Base-by-base conservation (phyloP, 257 asterid species). In the Solanum bukasovii region DNA sequence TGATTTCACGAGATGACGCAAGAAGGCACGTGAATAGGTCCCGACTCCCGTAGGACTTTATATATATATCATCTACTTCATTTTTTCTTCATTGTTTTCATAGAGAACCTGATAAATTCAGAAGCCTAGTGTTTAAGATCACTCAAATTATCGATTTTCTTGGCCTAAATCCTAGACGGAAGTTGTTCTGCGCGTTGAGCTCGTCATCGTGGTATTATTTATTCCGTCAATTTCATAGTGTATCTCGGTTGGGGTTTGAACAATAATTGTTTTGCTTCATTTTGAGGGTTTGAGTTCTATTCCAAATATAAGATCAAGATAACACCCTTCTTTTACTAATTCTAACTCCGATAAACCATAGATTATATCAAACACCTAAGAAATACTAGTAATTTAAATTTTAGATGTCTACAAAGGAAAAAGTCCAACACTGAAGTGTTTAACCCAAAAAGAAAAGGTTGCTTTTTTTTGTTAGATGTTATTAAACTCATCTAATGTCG, bases 331-430 rank as follows among this genome's bases (percentile, higher is more conserved):
- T 52, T 52, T 6, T 3, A 52, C 4, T 18, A 16, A 52, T 52
- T 52, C 1, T 18, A 52, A 3, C n/a, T 16, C 8, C 0, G 0
- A 2, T 16, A 52, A 7, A 14, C 1, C n/a, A 3, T 16, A 52
- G 0, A 16, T 52, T 49, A 49, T 49, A 2, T 49, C 61, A 16
- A 49, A 49, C 3, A 49, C 61, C 23, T 49, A 49, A 16, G 23
- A 2, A 44, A 44, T 44, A 12, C 52, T 12, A 4, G 52, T 44
- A 49, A 16, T 49, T 49, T 5, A 49, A 49, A 49, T 0, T 49
- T 49, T 49, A 49, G 61, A 49, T 49, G 61, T 49, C 3, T 16
- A 0, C 23, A 5, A 49, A 2, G 61, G 23, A 49, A 49, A 49
- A 49, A 49, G 63, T 52, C 10, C 4, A 52, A 52, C 63, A 52